Conservation (phyloP, 805 yeast species). For the Saturnispora gosingensis region DNA sequence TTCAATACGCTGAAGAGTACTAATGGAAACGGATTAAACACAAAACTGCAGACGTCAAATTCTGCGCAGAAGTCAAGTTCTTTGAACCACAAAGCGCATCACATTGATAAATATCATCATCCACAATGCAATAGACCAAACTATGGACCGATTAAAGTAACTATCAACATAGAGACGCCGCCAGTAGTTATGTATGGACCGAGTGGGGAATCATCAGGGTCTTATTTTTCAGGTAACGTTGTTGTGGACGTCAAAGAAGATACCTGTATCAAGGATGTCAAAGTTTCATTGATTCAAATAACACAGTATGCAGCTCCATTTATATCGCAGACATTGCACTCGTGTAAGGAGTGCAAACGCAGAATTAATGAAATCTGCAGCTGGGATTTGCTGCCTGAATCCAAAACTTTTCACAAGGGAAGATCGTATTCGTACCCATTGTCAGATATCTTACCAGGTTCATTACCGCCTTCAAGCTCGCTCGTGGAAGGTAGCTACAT, state of each 20-base stretch:
- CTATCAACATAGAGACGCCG: constrained; percentile 75
- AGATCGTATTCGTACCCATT: constrained; percentile 80
- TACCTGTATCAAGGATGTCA: constrained; percentile 47
- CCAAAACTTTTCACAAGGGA: constrained; percentile 53
- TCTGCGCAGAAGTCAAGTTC: neutral
- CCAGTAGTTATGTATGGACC: constrained; percentile 82
- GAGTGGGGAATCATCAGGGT: constrained; percentile 73
- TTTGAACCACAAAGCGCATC: neutral
- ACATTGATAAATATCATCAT: constrained; percentile 21
- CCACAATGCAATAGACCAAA: constrained; percentile 18
- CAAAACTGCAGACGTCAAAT: neutral
- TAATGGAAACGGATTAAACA: neutral
- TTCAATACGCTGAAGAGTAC: neutral
- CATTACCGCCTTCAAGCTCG: constrained; percentile 72
- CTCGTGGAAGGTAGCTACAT: constrained; percentile 50
- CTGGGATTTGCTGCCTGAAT: constrained; percentile 73
- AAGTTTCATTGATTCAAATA: constrained; percentile 63
- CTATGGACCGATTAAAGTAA: constrained; percentile 29
- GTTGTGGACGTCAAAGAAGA: constrained; percentile 46
- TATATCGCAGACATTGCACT: constrained; percentile 37
- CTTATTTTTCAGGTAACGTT: constrained; percentile 73
- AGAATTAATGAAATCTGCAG: constrained; percentile 58
- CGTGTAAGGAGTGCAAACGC: constrained; percentile 51
- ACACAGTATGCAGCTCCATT: constrained; percentile 61
- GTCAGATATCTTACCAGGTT: constrained; percentile 80